phyloP scores from a whole-genome alignment of 352 stramenopile species.

The Thalassiosira allenii region DNA sequence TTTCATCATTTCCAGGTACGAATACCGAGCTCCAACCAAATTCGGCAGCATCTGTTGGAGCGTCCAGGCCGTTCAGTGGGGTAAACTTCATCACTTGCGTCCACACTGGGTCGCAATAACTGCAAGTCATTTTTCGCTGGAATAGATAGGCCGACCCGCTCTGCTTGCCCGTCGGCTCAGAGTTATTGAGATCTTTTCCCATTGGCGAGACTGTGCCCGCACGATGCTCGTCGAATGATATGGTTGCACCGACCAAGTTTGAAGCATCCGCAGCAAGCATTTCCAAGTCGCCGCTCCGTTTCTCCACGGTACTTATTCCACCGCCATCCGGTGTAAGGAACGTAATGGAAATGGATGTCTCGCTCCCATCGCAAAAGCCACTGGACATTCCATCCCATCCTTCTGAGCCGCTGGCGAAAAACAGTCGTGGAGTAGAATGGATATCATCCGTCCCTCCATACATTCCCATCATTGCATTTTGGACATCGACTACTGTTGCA shows the following conservation, averaged over 20 bases:
- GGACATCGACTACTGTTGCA: slow-evolving; percentile 62
- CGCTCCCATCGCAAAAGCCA: slow-evolving; percentile 47
- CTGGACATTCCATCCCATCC: slow-evolving; percentile 60
- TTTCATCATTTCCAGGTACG: slow-evolving; percentile 26
- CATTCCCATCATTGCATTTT: slow-evolving; percentile 56
- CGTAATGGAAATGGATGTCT: slow-evolving; percentile 55
- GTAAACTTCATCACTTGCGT: slow-evolving; percentile 62
- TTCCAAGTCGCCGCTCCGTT: slow-evolving; percentile 71
- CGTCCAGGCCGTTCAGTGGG: slow-evolving; percentile 53
- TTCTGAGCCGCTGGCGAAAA: slow-evolving; percentile 41
- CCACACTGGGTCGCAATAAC: slow-evolving; percentile 53
- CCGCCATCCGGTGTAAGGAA: slow-evolving; percentile 70
- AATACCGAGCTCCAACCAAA: slow-evolving; percentile 67
- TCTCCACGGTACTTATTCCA: slow-evolving; percentile 59
- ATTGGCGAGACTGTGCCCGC: slow-evolving; percentile 54
- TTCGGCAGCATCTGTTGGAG: slow-evolving; percentile 51
- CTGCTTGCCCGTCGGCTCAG: slow-evolving; percentile 59
- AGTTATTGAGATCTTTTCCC: slow-evolving; percentile 54
- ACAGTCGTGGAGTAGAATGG: slow-evolving; percentile 53
- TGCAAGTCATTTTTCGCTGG: slow-evolving; percentile 45
- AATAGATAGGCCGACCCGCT: slow-evolving; percentile 70
- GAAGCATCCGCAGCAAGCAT: slow-evolving; percentile 46
- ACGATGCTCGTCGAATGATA: slow-evolving; percentile 40
- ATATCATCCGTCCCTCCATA: slow-evolving; percentile 66
- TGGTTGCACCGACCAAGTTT: slow-evolving; percentile 40